These are phyloP conservation scores for Capillidium rhysosporum DNA, from an alignment of 371 early-diverging fungal genomes.

Conservation along the genomic window DNA sequence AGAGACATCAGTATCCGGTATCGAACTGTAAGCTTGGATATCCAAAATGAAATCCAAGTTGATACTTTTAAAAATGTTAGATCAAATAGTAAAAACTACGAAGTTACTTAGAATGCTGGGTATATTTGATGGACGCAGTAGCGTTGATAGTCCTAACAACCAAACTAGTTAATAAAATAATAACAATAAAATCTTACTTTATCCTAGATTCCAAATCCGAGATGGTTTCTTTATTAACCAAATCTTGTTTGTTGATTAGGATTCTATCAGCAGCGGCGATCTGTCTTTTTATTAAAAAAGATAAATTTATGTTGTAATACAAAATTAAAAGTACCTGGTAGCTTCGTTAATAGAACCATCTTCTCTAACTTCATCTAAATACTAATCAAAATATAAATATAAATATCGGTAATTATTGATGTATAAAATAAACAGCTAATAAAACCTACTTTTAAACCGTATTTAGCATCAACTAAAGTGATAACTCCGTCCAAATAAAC, in stretches of 20 bases:
- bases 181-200: slow-evolving; percentile 13
- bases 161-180: neutral
- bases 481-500: slow-evolving; percentile 85
- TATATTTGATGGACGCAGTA: neutral
- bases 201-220: slow-evolving; percentile 26
- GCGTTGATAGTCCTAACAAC: too few species aligned
- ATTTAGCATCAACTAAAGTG: slow-evolving; percentile 80
- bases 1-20: neutral
- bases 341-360: slow-evolving; percentile 47
- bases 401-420: too few species aligned
- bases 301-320: neutral
- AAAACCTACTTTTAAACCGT: slow-evolving; percentile 30
- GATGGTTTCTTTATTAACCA: slow-evolving; percentile 29
- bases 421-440: too few species aligned
- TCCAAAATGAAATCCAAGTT: neutral
- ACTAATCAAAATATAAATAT: slow-evolving; percentile 11
- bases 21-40: neutral
- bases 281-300: slow-evolving; percentile 44
- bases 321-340: slow-evolving; percentile 23
- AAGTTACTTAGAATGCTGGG: slow-evolving; percentile 10
- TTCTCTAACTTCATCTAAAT: slow-evolving; percentile 25
- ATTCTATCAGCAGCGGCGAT: slow-evolving; percentile 90
- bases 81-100: slow-evolving; percentile 6
- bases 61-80: neutral
- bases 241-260: slow-evolving; percentile 84